phyloP scores from a whole-genome alignment of 345 rosid species.

The Kandelia obovata region DNA sequence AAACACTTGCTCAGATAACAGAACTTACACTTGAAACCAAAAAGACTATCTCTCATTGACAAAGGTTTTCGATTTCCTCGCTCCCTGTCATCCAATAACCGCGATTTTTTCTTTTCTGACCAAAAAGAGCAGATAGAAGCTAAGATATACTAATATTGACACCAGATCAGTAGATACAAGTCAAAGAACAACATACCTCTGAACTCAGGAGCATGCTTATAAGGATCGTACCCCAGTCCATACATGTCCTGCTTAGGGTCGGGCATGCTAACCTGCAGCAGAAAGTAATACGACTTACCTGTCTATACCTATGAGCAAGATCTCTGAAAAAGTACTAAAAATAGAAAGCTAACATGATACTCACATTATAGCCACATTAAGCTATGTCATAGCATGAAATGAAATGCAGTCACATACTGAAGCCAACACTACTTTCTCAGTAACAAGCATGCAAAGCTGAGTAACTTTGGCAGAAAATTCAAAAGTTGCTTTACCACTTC shows the following conservation, averaged over 20 bases:
- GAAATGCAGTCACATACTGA: no score
- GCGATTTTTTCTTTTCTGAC: conserved; percentile 71
- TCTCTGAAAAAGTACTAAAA: background rate
- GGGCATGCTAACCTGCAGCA: conserved; percentile 59
- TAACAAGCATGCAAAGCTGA: no score
- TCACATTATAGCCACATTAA: no score
- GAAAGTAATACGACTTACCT: conserved; percentile 5
- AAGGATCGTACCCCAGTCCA: conserved; percentile 95
- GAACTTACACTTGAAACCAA: conserved; percentile 74
- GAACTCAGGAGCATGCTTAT: conserved; percentile 94
- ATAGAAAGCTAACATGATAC: no score
- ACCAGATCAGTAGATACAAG: background rate
- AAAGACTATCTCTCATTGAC: conserved; percentile 61
- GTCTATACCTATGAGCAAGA: background rate
- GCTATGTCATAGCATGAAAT: no score
- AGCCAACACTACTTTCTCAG: no score
- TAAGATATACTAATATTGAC: conserved; percentile 7
- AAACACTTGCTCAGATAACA: conserved; percentile 15
- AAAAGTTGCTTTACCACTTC: no score
- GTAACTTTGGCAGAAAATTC: no score
- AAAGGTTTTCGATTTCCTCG: conserved; percentile 46
- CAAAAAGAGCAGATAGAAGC: conserved; percentile 13
- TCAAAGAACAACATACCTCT: conserved; percentile 54
- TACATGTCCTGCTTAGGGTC: conserved; percentile 87
- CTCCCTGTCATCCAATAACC: conserved; percentile 44